Evolutionary conservation across 352 stramenopile genomes (phyloP), one percentile per base, ranked within the genome.

Genomic region (Phytopythium sindhum): DNA sequence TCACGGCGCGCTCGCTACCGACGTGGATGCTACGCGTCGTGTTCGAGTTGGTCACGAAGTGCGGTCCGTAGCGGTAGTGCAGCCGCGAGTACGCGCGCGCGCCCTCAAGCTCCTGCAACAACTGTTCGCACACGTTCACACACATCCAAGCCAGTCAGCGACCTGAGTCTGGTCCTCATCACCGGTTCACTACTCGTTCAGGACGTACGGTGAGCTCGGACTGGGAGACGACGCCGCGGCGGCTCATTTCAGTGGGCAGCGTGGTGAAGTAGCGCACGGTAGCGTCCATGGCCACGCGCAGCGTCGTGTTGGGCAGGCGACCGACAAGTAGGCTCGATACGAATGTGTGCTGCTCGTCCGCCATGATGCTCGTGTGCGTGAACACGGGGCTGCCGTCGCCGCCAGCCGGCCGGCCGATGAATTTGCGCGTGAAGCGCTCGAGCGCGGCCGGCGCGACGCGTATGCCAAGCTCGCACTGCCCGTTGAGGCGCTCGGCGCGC

Each of bases 361-460:
- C 77, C 57, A 85, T 88, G 69, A 89, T 71, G 57, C 77, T 86
- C 51, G 74, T 81, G 68, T 89, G 78, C 21, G 76, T 79, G 33
- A 84, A 87, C 19, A 57, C 28, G 19, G 51, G 26, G 29, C 7
- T 23, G 28, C 28, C 51, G 29, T 26, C 42, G 19, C 12, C 12
- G 28, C 2, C 19, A 17, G 0, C 1, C 33, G 19, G 51, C 10
- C 29, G 17, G 51, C 44, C 51, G 17, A 57, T 19, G 29, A 57
- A 57, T 29, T 12, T 26, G 33, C 58, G 39, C 10, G 75, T 61
- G 54, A 89, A 88, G 5, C 69, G 72, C 29, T 69, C 58, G 50
- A 83, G 65, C 17, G 83, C 57, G 2, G 75, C 66, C 12, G 78
- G 78, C 12, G 67, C 68, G 3, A 76, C 57, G 1, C 70, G 64